Base-by-base conservation (phyloP, 2,329 filamentous ascomycete genomes). In the Aspergillus pseudonomiae region DNA sequence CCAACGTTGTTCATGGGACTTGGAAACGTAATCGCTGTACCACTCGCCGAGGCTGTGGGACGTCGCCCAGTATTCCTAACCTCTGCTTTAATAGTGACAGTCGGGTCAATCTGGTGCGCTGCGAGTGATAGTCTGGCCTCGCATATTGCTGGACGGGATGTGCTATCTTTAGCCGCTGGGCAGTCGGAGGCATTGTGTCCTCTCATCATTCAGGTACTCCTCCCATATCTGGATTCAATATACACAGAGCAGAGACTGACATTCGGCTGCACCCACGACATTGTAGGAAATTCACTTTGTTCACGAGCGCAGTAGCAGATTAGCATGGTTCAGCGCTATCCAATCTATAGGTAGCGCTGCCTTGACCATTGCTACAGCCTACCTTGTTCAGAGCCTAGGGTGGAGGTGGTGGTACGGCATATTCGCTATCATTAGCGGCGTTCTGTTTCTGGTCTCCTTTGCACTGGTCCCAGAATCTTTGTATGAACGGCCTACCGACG, bases 371-470 rank as follows among this genome's bases (percentile, higher is more conserved):
- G 39, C 39, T 10, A 41, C 39, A 3, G 61, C 64, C 16, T 65
- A 65, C 30, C 59, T 65, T 24, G 64, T 65, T 21, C 50, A 50
- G 10, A 43, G 53, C 12, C 62, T 63, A 6, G 62, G 64, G 5
- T 65, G 64, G 64, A 50, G 64, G 1, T 65, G 64, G 64, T 65
- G 64, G 64, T 65, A 65, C 46, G 64, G 64, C 2, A 60, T 64
- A 26, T 65, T 65, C 30, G 46, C 61, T 21, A 64, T 63, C 4
- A 41, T 63, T 26, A 65, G 62, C 14, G 61, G 58, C 0, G 46
- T 59, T 61, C 34, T 60, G 54, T 12, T 48, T 61, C 16, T 14
- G 41, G 39, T 41, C 7, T 41, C 39, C 39, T 41, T 41, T 41
- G 3, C 7, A 7, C 7, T 41, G 19, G 39, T 41, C 6, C 39